These are phyloP conservation scores for Diaporthe nobilis DNA, from an alignment of 2,329 filamentous ascomycete genomes.

Conservation along the genomic window DNA sequence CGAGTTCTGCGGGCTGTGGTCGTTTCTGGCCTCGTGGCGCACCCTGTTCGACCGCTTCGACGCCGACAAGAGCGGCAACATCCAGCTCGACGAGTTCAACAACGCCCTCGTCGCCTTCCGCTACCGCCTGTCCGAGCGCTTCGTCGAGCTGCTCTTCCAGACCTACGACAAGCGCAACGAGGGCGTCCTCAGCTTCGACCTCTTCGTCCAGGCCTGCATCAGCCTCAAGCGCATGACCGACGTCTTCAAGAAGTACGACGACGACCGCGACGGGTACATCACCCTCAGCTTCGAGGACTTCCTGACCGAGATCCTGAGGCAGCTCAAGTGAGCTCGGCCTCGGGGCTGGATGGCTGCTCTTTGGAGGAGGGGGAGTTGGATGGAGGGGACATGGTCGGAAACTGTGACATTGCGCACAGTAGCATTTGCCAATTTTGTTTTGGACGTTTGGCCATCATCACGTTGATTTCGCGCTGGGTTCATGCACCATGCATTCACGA, in stretches of 20 bases:
- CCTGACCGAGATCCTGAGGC: slow-evolving; percentile 76
- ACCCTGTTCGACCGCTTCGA: slow-evolving; percentile 96
- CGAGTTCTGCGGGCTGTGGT: slow-evolving; percentile 97
- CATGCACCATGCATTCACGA: slow-evolving; percentile 12
- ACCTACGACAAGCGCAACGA: slow-evolving; percentile 86
- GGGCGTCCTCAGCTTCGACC: slow-evolving; percentile 88
- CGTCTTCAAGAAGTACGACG: slow-evolving; percentile 98
- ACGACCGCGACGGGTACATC: slow-evolving; percentile 94
- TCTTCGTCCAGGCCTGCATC: slow-evolving; percentile 98
- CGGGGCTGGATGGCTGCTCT: neutral
- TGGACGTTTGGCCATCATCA: slow-evolving; percentile 14
- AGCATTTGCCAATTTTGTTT: neutral
- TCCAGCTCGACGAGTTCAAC: slow-evolving; percentile 87
- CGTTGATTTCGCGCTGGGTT: slow-evolving; percentile 2
- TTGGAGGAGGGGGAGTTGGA: neutral
- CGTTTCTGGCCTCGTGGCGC: slow-evolving; percentile 94
- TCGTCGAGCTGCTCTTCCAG: slow-evolving; percentile 87
- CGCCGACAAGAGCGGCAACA: slow-evolving; percentile 86
- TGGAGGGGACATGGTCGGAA: too few relatives aligned
- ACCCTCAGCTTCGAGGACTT: slow-evolving; percentile 88
- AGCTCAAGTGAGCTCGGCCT: slow-evolving; percentile 62
- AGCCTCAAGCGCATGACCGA: slow-evolving; percentile 98
- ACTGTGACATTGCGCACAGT: too few relatives aligned
- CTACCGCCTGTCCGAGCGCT: slow-evolving; percentile 87
- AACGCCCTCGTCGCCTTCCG: slow-evolving; percentile 94